A percentile compares a stretch with the other conserved stretches of the same genome.
phyloP scores from a whole-genome alignment of 495 filamentous ascomycete species.

The Xylaria bambusicola region DNA sequence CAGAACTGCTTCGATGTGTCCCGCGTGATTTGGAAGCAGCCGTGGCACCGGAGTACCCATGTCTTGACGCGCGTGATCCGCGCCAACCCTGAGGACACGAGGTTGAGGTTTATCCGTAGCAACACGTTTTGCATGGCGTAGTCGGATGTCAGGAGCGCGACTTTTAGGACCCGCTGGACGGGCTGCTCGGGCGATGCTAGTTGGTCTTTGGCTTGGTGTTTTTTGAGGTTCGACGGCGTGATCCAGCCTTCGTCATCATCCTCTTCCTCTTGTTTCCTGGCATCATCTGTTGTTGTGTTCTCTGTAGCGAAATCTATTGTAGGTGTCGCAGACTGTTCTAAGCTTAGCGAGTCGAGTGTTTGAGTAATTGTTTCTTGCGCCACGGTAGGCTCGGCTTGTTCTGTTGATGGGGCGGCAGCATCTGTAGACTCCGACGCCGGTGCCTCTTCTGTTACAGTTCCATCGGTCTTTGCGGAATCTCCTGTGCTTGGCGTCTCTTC shows the following conservation, averaged over 20 bases:
- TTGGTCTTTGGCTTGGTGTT: slow-evolving; percentile 67
- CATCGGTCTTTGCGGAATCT: slow-evolving; percentile 1
- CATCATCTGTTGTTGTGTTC: slow-evolving; percentile 9
- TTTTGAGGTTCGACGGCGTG: slow-evolving; percentile 87
- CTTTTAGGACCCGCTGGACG: slow-evolving; percentile 67
- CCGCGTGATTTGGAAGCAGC: slow-evolving; percentile 83
- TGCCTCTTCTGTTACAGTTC: slow-evolving; percentile 11
- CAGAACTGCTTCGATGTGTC: slow-evolving; percentile 93
- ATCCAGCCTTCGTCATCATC: slow-evolving; percentile 87
- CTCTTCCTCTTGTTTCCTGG: slow-evolving; percentile 37
- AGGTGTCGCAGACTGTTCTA: slow-evolving; percentile 25
- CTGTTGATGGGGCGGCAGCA: slow-evolving; percentile 5
- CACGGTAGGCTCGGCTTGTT: slow-evolving; percentile 20
- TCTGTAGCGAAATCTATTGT: slow-evolving; percentile 18
- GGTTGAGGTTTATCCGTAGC: slow-evolving; percentile 90
- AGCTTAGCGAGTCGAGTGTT: slow-evolving; percentile 25
- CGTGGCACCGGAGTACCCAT: slow-evolving; percentile 90
- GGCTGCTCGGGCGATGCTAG: slow-evolving; percentile 43
- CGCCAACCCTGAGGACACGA: slow-evolving; percentile 75
- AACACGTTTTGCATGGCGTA: slow-evolving; percentile 97
- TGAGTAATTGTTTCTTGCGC: slow-evolving; percentile 28
- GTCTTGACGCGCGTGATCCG: slow-evolving; percentile 79
- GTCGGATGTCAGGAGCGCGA: slow-evolving; percentile 87
- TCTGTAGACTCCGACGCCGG: slow-evolving; percentile 7
- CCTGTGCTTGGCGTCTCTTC: slow-evolving; percentile 3